These are phyloP conservation scores for Venturia asperata DNA, from an alignment of 2,329 filamentous ascomycete genomes.

Conservation along the genomic window DNA sequence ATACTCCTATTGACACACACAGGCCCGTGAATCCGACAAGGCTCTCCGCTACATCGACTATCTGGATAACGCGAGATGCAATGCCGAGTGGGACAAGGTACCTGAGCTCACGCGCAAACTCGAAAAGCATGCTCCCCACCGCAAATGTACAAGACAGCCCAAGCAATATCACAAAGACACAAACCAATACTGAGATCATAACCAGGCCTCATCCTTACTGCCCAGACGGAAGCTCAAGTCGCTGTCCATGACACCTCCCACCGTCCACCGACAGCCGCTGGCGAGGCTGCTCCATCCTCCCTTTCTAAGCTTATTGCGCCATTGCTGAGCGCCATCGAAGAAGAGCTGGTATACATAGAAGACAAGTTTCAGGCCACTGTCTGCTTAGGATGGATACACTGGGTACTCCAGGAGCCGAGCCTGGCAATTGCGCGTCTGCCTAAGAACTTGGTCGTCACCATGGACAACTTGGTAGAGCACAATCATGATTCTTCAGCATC, in stretches of 20 bases:
- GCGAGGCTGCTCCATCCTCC: constrained; percentile 25
- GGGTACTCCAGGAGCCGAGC: constrained; percentile 63
- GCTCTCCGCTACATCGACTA: constrained; percentile 72
- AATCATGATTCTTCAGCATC: constrained; percentile 45
- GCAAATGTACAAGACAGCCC: constrained; percentile 57
- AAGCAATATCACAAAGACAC: constrained; percentile 1
- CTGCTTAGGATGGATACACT: constrained; percentile 80
- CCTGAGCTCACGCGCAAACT: constrained; percentile 89
- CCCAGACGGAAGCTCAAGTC: constrained; percentile 41
- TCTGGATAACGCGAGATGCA: constrained; percentile 80
- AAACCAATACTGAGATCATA: constrained; percentile 16
- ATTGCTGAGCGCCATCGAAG: constrained; percentile 35
- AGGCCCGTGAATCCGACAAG: constrained; percentile 59
- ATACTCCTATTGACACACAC: constrained; percentile 23
- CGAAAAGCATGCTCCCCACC: constrained; percentile 82
- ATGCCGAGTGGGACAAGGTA: constrained; percentile 78
- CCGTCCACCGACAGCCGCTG: constrained; percentile 22
- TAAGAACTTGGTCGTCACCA: constrained; percentile 44
- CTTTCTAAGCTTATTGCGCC: constrained; percentile 35
- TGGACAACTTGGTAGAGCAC: constrained; percentile 16
- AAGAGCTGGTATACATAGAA: constrained; percentile 39
- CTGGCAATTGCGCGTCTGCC: constrained; percentile 57
- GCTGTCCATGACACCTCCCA: constrained; percentile 35
- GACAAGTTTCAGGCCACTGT: constrained; percentile 70
- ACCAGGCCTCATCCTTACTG: constrained; percentile 41